phyloP scores from a whole-genome alignment of 306 rosid species.

The Inga oerstediana region DNA sequence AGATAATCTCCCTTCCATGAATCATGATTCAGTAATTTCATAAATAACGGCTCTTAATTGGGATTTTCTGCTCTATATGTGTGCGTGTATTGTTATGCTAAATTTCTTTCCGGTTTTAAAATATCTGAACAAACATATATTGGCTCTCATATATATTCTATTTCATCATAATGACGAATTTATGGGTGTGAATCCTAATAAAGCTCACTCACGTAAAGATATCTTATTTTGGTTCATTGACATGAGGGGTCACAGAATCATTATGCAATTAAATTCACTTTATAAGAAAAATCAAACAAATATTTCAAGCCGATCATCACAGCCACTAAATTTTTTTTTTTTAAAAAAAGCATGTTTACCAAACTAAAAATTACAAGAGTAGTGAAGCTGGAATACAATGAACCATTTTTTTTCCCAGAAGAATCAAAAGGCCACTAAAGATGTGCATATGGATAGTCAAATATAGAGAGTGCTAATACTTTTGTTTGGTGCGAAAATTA shows the following conservation, averaged over 20 bases:
- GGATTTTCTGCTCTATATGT: not conserved
- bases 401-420: not conserved
- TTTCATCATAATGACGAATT: not conserved
- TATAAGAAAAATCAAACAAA: not conserved
- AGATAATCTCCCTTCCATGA: not conserved
- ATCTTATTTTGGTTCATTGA: not conserved
- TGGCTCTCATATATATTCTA: not conserved
- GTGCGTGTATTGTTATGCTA: not conserved
- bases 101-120: not conserved
- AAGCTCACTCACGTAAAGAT: not conserved
- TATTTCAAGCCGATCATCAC: not conserved
- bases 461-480: not conserved
- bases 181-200: not conserved
- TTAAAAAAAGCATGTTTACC: not conserved
- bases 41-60: not conserved
- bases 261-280: not conserved
- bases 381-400: not conserved
- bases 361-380: not conserved
- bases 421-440: not conserved
- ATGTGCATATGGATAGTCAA: not conserved
- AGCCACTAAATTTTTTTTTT: not conserved
- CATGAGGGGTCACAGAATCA: not conserved
- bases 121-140: not conserved
- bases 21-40: not conserved
- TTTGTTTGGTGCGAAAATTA: not conserved